phyloP scores from a whole-genome alignment of 2,329 filamentous ascomycete genomes.

The Fusarium brachygibbosum region DNA sequence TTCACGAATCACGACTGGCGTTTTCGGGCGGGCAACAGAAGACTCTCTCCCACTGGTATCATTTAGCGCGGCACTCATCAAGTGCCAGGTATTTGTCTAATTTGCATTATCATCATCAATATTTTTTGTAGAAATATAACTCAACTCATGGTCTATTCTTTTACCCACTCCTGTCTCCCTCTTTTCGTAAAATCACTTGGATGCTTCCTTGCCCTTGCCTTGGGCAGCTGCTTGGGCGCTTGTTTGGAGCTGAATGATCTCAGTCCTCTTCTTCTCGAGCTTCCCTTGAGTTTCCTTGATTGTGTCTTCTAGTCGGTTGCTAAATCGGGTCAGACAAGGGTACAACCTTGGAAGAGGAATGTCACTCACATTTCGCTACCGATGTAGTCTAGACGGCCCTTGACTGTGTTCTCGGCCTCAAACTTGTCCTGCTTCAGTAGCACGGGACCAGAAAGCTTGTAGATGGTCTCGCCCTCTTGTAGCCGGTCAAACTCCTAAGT shows the following conservation, averaged over 20 bases:
- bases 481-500: conserved; percentile 83
- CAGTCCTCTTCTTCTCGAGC: conserved; percentile 70
- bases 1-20: conserved; percentile 45
- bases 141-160: conserved; percentile 50
- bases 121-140: conserved; percentile 47
- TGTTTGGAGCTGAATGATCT: conserved; percentile 70
- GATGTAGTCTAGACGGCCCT: conserved; percentile 92
- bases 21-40: conserved; percentile 23
- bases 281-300: conserved; percentile 70
- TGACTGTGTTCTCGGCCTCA: conserved; percentile 91
- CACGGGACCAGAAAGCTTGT: conserved; percentile 94
- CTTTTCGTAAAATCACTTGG: conserved; percentile 32
- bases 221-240: conserved; percentile 60
- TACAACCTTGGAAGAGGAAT: not conserved
- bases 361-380: conserved; percentile 85
- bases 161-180: conserved; percentile 6
- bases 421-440: conserved; percentile 93
- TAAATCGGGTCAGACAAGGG: conserved; percentile 27
- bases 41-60: conserved; percentile 20
- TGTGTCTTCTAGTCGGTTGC: conserved; percentile 61
- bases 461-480: conserved; percentile 87
- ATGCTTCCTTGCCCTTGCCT: conserved; percentile 51
- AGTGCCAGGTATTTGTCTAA: conserved; percentile 40
- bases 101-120: conserved; percentile 43
- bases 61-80: conserved; percentile 36